These are phyloP conservation scores for Rhododendron williamsianum DNA, from an alignment of 148 eudicot species.

Conservation along the genomic window DNA sequence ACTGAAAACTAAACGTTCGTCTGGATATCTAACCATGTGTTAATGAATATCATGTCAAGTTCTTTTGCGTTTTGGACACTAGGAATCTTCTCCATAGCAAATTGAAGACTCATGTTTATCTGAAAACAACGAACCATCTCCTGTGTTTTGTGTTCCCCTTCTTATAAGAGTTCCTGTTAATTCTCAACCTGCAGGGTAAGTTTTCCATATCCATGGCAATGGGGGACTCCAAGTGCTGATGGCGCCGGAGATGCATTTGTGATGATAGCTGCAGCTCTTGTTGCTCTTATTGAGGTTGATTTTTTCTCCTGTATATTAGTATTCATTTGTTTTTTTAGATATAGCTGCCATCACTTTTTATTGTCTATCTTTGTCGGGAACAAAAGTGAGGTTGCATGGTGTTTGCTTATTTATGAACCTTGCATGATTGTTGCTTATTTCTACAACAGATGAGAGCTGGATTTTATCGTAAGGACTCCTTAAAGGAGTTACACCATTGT, in stretches of 20 bases:
- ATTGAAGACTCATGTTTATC: neutral
- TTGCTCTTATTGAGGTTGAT: slow-evolving; percentile 75
- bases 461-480: neutral
- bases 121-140: neutral
- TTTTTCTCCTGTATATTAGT: neutral
- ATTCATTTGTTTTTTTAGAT: neutral
- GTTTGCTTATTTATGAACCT: neutral
- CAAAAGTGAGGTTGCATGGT: neutral
- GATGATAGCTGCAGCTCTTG: slow-evolving; percentile 76
- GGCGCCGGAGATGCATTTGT: slow-evolving; percentile 56
- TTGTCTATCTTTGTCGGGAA: neutral
- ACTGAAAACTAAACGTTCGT: neutral
- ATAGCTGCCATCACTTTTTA: neutral
- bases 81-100: neutral
- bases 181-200: slow-evolving; percentile 55
- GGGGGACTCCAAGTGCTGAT: slow-evolving; percentile 73
- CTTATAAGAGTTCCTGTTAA: neutral
- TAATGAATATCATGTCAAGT: neutral
- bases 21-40: neutral
- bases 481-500: neutral
- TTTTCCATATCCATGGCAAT: slow-evolving; percentile 90
- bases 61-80: neutral
- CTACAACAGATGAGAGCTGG: neutral
- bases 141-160: neutral
- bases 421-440: neutral